Evolutionary conservation across 768 basidiomycete genomes (phyloP).

Genomic region (Lanmaoa rubissima): DNA sequence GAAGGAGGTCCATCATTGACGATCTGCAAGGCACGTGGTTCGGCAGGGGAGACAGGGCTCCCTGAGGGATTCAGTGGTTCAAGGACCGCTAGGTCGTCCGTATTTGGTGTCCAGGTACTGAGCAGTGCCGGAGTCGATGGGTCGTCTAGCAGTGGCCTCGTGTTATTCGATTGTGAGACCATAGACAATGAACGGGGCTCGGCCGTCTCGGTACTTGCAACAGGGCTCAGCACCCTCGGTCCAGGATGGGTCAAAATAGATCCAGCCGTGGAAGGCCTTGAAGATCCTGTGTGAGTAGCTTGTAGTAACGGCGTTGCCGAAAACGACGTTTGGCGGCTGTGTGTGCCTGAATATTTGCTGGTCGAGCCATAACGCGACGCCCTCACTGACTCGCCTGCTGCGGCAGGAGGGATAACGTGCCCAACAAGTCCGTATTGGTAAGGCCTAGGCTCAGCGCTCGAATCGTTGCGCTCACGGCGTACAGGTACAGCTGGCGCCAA

Average conservation of each 20-base stretch:
- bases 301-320: constrained; percentile 28
- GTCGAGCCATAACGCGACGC: constrained; percentile 32
- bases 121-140: constrained; percentile 1
- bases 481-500: constrained; percentile 18
- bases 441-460: constrained; percentile 45
- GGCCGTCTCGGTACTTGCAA: constrained; percentile 2
- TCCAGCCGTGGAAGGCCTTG: constrained; percentile 45
- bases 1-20: constrained; percentile 25
- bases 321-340: constrained; percentile 26
- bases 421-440: constrained; percentile 67
- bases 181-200: constrained; percentile 22
- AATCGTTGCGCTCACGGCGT: constrained; percentile 24
- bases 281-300: constrained; percentile 10
- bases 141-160: constrained; percentile 6
- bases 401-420: constrained; percentile 32
- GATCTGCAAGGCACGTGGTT: constrained; percentile 30
- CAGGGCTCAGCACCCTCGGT: constrained; percentile 6
- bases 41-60: constrained; percentile 18
- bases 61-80: constrained; percentile 21
- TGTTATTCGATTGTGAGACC: constrained; percentile 15
- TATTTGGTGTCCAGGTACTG: constrained; percentile 17
- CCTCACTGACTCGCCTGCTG: constrained; percentile 31
- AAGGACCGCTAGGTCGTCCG: constrained; percentile 17
- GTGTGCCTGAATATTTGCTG: constrained; percentile 20
- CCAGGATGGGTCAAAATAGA: constrained; percentile 35